A percentile compares a stretch with the other conserved stretches of the same genome.
Conservation (phyloP, 2,329 filamentous ascomycete genomes). For the Ascochyta rabiei region DNA sequence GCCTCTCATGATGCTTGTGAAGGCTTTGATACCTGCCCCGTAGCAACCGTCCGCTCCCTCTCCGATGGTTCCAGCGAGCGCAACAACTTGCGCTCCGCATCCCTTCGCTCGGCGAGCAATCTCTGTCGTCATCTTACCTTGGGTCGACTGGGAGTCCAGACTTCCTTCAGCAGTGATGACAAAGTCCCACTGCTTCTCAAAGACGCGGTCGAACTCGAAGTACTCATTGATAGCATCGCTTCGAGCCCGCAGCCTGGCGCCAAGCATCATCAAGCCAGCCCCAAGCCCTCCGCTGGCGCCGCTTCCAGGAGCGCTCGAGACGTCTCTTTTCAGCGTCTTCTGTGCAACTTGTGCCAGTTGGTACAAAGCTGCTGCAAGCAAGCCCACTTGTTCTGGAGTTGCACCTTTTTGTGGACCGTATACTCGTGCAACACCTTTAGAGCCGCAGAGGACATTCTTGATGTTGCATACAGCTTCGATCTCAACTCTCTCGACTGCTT, state of each 20-base stretch:
- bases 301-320: slow-evolving; percentile 52
- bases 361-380: slow-evolving; percentile 53
- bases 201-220: slow-evolving; percentile 55
- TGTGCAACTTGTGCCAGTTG: slow-evolving; percentile 49
- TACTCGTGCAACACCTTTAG: slow-evolving; percentile 56
- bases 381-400: slow-evolving; percentile 50
- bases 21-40: slow-evolving; percentile 43
- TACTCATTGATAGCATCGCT: slow-evolving; percentile 60
- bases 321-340: slow-evolving; percentile 43
- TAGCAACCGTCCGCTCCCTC: slow-evolving; percentile 38
- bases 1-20: slow-evolving; percentile 44
- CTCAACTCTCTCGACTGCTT: slow-evolving; percentile 33
- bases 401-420: slow-evolving; percentile 62
- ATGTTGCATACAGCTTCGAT: slow-evolving; percentile 61
- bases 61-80: slow-evolving; percentile 39
- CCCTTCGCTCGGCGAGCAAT: slow-evolving; percentile 56
- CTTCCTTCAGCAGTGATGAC: slow-evolving; percentile 61
- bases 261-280: slow-evolving; percentile 57
- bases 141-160: slow-evolving; percentile 58
- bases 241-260: slow-evolving; percentile 54
- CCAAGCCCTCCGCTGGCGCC: slow-evolving; percentile 61
- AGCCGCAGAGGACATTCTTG: slow-evolving; percentile 59
- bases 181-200: slow-evolving; percentile 55
- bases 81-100: slow-evolving; percentile 55
- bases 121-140: slow-evolving; percentile 61